Percentiles rank a stretch among this genome's conserved stretches.
Conservation (phyloP, 768 basidiomycete species). For the Boletus tomentosulus region DNA sequence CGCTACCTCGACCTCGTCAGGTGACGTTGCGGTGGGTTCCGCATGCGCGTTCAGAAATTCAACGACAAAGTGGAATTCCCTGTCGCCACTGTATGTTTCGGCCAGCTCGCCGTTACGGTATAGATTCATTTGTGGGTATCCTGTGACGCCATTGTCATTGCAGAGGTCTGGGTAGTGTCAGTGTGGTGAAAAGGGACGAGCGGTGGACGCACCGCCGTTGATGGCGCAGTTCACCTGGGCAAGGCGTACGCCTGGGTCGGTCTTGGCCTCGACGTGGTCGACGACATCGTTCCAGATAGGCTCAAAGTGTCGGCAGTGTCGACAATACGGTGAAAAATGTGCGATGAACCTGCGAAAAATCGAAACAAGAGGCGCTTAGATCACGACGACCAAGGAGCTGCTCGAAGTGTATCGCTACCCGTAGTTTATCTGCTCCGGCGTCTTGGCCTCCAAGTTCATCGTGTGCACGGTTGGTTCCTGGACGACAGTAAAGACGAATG, state of each 20-base stretch:
- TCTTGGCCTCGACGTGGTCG: constrained; percentile 40
- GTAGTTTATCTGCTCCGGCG: too few species aligned
- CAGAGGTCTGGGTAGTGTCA: constrained; percentile 63
- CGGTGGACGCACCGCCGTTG: too few species aligned
- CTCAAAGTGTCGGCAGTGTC: constrained; percentile 24
- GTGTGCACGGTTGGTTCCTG: too few species aligned
- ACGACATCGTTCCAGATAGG: constrained; percentile 79
- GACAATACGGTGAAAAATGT: constrained; percentile 66
- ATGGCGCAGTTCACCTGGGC: constrained; percentile 81
- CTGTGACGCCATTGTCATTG: constrained; percentile 56
- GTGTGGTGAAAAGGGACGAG: neutral
- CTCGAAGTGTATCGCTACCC: too few species aligned
- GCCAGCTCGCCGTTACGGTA: constrained; percentile 63
- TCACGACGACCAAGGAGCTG: too few species aligned
- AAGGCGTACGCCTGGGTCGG: constrained; percentile 44
- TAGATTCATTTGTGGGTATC: constrained; percentile 75
- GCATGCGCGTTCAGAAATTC: constrained; percentile 51
- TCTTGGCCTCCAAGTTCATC: too few species aligned
- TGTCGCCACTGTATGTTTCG: constrained; percentile 16
- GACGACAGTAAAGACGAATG: too few species aligned
- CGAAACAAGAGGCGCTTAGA: too few species aligned
- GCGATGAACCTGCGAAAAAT: too few species aligned
- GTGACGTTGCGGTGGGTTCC: constrained; percentile 16
- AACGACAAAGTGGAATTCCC: constrained; percentile 50
- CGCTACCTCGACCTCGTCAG: too few species aligned